Evolutionary conservation across 768 basidiomycete genomes (phyloP), one percentile per base, ranked within the genome.

Genomic region (Phaffia tasmanica): DNA sequence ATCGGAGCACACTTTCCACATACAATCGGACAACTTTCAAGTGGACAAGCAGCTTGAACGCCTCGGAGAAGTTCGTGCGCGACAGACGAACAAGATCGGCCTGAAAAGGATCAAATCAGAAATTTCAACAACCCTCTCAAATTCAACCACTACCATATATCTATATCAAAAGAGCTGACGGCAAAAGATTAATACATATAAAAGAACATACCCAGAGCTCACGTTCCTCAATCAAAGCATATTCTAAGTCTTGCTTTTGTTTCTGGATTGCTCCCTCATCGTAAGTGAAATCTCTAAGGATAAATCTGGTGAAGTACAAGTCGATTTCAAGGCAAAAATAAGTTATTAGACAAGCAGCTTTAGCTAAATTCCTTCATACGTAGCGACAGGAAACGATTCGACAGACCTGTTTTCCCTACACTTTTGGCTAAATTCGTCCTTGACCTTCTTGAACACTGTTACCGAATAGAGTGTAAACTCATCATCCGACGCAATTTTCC

Each of bases 61-160:
- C 85, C 79, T 99, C 95, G 0, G 92, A 93, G 76, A 98, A 99
- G 77, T 94, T 97, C 62, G 89, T 95, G 63, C 95, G 82, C 48
- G 93, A 85, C 48, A 98, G 76, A 72, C 88, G 83, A 29, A 99
- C 80, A 0, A 99, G 82, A 71, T 99, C 94, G 30, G 90, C 88
- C 93, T 98, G 71, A 32, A 27, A 47, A 63, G 18, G 49, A 16
- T 23, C n/a, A 27, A 18, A 42, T 18, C n/a, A 1, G 46, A 32
- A 54, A 6, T 19, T 9, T 27, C 42, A 23, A 1, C 5, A 47
- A 50, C 46, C 11, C 29, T 15, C 27, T 2, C 27, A 56, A 1
- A 27, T 32, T 16, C 14, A 21, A 21, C 6, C 15, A 42, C 3
- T 2, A 32, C 5, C 1, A 9, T 42, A 64, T 46, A n/a, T 23